A percentile compares a stretch with the other conserved stretches of the same genome.
These are phyloP conservation scores for Rhodamnia rubescens DNA, from an alignment of 345 rosid genomes.

Conservation along the genomic window DNA sequence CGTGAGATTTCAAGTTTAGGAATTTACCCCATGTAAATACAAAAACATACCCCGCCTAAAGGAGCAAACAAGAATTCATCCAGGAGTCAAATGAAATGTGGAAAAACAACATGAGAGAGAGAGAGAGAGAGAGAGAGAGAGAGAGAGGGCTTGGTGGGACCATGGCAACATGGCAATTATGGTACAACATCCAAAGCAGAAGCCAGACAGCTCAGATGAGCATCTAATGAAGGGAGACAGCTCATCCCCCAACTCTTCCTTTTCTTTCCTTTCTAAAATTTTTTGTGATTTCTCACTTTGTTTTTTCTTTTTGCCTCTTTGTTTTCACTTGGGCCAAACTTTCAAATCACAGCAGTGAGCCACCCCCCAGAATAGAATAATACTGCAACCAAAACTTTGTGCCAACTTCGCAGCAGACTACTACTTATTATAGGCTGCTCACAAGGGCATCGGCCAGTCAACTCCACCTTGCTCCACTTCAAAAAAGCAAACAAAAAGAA, in stretches of 20 bases:
- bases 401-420: neutral
- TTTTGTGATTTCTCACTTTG: neutral
- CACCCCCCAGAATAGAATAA: neutral
- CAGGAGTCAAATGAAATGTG: neutral
- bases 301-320: neutral
- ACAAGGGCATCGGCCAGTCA: neutral
- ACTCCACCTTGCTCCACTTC: neutral
- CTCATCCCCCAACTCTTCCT: constrained; percentile 3
- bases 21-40: neutral
- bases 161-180: constrained; percentile 2
- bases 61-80: neutral
- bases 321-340: neutral
- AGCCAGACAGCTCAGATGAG: constrained; percentile 6
- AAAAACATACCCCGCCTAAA: neutral
- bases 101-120: neutral
- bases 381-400: neutral
- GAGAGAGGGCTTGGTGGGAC: neutral
- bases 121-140: neutral
- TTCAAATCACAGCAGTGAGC: neutral
- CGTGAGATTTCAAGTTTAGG: neutral
- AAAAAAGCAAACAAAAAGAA: neutral
- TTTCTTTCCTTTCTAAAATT: neutral
- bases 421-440: neutral
- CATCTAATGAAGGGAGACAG: constrained; percentile 13
- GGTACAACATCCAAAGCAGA: constrained; percentile 3